Conservation (phyloP, 805 yeast genomes). For the Nakazawaea sp. region DNA sequence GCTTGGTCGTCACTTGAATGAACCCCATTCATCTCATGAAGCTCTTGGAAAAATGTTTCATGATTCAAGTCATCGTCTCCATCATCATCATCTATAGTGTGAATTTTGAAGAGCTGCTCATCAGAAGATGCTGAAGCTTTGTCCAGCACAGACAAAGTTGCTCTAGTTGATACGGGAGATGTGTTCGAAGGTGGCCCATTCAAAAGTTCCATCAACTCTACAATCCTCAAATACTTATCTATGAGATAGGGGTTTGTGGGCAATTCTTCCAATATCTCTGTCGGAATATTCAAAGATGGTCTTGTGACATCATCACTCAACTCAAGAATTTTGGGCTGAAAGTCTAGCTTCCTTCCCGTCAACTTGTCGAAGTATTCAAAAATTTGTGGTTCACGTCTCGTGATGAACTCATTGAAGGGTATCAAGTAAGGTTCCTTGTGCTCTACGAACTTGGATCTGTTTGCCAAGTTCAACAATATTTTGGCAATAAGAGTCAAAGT, state of each 20-base stretch:
- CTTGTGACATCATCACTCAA: conserved; percentile 50
- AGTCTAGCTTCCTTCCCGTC: conserved; percentile 64
- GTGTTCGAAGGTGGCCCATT: conserved; percentile 12
- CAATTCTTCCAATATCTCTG: conserved; percentile 43
- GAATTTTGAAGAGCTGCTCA: conserved; percentile 11
- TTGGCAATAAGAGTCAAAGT: conserved; percentile 81
- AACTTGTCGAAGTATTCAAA: conserved; percentile 65
- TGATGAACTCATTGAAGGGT: conserved; percentile 62
- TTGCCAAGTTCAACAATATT: conserved; percentile 71
- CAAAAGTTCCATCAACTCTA: conserved; percentile 47
- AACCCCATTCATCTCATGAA: conserved; percentile 12
- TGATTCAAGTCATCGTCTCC: background rate
- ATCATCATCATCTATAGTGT: conserved; percentile 14
- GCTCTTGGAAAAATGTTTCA: background rate
- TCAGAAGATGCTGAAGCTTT: conserved; percentile 13
- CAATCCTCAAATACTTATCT: conserved; percentile 56
- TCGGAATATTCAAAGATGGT: conserved; percentile 51
- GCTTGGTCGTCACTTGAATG: conserved; percentile 19
- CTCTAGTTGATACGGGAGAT: conserved; percentile 17
- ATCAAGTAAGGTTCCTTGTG: conserved; percentile 80
- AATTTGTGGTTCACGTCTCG: conserved; percentile 48
- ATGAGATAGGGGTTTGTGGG: conserved; percentile 66
- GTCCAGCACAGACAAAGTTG: conserved; percentile 15
- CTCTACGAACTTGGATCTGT: conserved; percentile 61
- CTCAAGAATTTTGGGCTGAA: conserved; percentile 49